Evolutionary conservation across 768 basidiomycete species (phyloP).

Genomic region (Floccularia luteovirens): DNA sequence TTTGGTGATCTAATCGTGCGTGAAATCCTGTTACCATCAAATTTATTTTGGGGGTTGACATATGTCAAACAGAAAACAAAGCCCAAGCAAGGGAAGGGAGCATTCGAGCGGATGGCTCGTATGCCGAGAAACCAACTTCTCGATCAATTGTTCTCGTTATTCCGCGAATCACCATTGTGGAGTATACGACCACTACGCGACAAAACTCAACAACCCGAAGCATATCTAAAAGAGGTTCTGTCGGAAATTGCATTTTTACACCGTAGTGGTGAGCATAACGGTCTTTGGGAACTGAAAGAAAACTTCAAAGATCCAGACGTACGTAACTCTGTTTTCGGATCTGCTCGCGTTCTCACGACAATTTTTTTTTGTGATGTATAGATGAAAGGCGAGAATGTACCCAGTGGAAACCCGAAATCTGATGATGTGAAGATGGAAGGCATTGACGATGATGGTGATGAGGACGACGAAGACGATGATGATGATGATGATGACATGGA

Average conservation of each 20-base stretch:
- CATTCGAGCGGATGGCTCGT: slow-evolving; percentile 86
- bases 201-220: slow-evolving; percentile 80
- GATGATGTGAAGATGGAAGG: slow-evolving; percentile 44
- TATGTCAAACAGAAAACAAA: slow-evolving; percentile 57
- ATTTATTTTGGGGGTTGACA: background rate
- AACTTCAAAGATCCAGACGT: slow-evolving; percentile 63
- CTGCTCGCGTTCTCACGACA: slow-evolving; percentile 4
- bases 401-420: slow-evolving; percentile 23
- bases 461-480: slow-evolving; percentile 53
- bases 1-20: slow-evolving; percentile 66
- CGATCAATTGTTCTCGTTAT: slow-evolving; percentile 73
- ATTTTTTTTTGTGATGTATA: slow-evolving; percentile 9
- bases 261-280: slow-evolving; percentile 74
- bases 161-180: slow-evolving; percentile 79
- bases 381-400: slow-evolving; percentile 40
- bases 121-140: slow-evolving; percentile 84
- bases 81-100: slow-evolving; percentile 57
- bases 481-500: slow-evolving; percentile 65
- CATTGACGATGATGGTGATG: slow-evolving; percentile 45
- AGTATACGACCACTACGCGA: slow-evolving; percentile 69
- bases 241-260: slow-evolving; percentile 70
- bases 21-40: too few species aligned
- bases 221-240: slow-evolving; percentile 79
- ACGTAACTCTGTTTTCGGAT: slow-evolving; percentile 12
- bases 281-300: slow-evolving; percentile 73